Base-by-base conservation (phyloP, 169 alveolate species). In the Amoebophrya sp. region DNA sequence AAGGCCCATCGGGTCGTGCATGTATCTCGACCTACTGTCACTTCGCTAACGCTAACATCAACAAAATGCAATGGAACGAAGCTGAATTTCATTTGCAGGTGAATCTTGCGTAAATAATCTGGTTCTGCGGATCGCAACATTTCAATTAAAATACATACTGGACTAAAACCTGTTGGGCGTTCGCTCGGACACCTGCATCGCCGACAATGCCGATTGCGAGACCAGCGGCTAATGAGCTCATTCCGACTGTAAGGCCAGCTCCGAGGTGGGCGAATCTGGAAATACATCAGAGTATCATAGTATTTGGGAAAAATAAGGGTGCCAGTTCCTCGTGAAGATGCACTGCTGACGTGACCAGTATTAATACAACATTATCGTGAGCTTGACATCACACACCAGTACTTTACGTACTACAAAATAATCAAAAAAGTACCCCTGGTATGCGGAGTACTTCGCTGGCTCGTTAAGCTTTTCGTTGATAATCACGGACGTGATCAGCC, bases 201-300 rank as follows among this genome's bases (percentile, higher is more conserved):
- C 99, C 99, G 89, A 98, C 99, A 54, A 98, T 98, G 90, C 99
- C 99, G 91, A 98, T 98, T 65, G 99, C 98, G 65, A 98, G 94
- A 78, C 99, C 99, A 90, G 99, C 98, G 92, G 99, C 99, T 98
- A 38, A 0, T 33, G 53, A 55, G 41, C 40, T 29, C 34, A 55
- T 18, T 26, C 93, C 93, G 40, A 91, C 90, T 18, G 93, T 77
- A 65, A 91, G 40, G 29, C 93, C 93, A 39, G 93, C 93, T 40
- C 91, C 93, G 65, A 98, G 95, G 95, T 98, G 99, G 41, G 98
- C 95, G 96, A 97, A 98, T 41, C 99, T 99, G n/a, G n/a, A n/a
- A n/a, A n/a, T n/a, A n/a, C n/a, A n/a, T n/a, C n/a, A n/a, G n/a
- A n/a, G n/a, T n/a, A n/a, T n/a, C n/a, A n/a, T n/a, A n/a, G n/a